Evolutionary conservation across 345 rosid genomes (phyloP), one percentile per base, ranked within the genome.

Genomic region (Mercurialis annua): DNA sequence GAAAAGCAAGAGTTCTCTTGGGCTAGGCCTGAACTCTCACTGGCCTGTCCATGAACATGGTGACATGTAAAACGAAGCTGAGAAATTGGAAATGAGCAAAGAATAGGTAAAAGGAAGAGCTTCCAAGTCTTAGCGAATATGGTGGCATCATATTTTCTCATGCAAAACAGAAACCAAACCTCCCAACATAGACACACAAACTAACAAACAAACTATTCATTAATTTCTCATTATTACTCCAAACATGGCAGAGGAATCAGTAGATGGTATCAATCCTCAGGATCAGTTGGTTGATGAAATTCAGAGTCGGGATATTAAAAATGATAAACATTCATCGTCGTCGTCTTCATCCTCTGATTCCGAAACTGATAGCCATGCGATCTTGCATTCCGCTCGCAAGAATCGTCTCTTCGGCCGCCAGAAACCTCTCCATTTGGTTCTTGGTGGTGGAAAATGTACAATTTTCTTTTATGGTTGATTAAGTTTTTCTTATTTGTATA

Each of bases 391-490:
- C 23, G 29, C 72, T 18, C 36, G 26, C 62, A 81, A 74, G 72
- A 58, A 65, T 47, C 82, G 78, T 59, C 67, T 81, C 56, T 78
- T 81, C 33, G 79, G 85, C 40, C 81, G 82, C 26, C 70, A 78
- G 61, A 76, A 71, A 67, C 82, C 85, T 49, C 69, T 81, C 17
- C 82, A 81, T 42, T 34, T 76, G n/a, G 77, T 78, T 42, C 81
- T 81, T 6, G 85, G 85, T 5, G 82, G 75, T 12, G 85, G 82
- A 43, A 76, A 81, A 69, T 24, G 84, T 81, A 77, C 2, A 6
- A 21, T 10, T 17, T 14, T 33, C 1, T 55, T 16, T 10, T 20
- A 33, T 10, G n/a, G 43, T 27, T 47, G 0, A 20, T 50, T 21
- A 8, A 21, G 29, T 12, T 59, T 38, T 20, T 20, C 26, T 42